Evolutionary conservation across 1,284 basidiomycete species (phyloP).

Genomic region (Grifola frondosa): DNA sequence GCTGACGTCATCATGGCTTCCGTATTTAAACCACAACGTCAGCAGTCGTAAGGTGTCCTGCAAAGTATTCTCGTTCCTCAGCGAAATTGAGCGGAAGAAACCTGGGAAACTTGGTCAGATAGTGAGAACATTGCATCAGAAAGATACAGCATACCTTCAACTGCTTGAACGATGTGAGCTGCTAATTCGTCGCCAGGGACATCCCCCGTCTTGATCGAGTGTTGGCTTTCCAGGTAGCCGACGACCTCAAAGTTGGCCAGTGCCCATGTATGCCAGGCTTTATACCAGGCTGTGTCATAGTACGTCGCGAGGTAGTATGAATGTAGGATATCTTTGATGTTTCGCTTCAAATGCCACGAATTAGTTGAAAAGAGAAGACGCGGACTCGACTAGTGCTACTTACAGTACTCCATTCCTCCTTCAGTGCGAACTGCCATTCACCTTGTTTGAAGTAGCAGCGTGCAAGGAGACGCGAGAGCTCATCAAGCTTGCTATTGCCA

Average conservation of each 20-base stretch:
- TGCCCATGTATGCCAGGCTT: conserved; percentile 99
- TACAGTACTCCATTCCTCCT: conserved; percentile 79
- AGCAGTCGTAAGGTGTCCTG: conserved; percentile 95
- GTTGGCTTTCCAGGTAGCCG: conserved; percentile 72
- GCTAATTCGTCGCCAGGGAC: conserved; percentile 74
- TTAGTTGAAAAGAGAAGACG: no score
- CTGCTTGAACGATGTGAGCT: conserved; percentile 89
- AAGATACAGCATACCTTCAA: conserved; percentile 70
- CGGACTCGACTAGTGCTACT: conserved; percentile 30
- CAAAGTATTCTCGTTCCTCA: conserved; percentile 83
- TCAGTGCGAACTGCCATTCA: conserved; percentile 88
- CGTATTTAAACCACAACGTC: conserved; percentile 99
- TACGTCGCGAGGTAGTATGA: conserved; percentile 90
- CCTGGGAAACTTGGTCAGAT: conserved; percentile 56
- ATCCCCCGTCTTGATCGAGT: conserved; percentile 60
- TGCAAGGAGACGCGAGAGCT: conserved; percentile 87
- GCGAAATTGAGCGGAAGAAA: conserved; percentile 94
- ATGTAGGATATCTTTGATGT: conserved; percentile 79
- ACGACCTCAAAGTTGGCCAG: conserved; percentile 96
- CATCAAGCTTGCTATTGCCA: conserved; percentile 51
- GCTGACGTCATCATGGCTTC: conserved; percentile 88
- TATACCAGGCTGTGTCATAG: conserved; percentile 95
- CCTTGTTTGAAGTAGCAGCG: conserved; percentile 97
- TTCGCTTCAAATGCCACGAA: conserved; percentile 67
- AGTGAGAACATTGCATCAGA: no score